Evolutionary conservation across 768 basidiomycete genomes (phyloP).

Genomic region (Myochromella boudieri): DNA sequence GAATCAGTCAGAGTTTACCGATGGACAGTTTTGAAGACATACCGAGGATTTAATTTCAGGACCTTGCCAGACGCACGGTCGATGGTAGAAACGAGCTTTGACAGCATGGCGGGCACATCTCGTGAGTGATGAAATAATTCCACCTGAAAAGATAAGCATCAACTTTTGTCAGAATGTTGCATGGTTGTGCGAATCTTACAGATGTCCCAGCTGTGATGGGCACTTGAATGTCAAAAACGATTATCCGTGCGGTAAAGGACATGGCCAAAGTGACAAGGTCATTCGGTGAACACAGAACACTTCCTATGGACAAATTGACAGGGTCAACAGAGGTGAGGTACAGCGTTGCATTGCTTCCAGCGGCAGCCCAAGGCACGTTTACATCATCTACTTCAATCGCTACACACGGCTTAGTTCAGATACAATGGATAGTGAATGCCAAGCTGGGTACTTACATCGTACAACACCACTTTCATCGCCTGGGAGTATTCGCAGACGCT

Average conservation of each 20-base stretch:
- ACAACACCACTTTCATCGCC: conserved; percentile 90
- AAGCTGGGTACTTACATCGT: conserved; percentile 46
- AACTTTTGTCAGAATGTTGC: neutral
- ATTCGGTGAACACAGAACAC: conserved; percentile 77
- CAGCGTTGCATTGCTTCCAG: conserved; percentile 87
- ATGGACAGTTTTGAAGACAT: too few relatives aligned
- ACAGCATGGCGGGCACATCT: conserved; percentile 88
- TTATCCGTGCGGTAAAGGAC: conserved; percentile 81
- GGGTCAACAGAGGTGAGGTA: conserved; percentile 84
- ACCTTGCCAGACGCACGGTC: conserved; percentile 78
- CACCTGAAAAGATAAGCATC: conserved; percentile 44
- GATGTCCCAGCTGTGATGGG: conserved; percentile 88
- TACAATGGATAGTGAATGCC: neutral
- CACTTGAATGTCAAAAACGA: conserved; percentile 89
- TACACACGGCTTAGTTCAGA: conserved; percentile 29
- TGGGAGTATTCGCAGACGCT: conserved; percentile 81
- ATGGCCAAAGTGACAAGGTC: conserved; percentile 76
- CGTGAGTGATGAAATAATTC: conserved; percentile 95
- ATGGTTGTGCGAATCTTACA: conserved; percentile 38
- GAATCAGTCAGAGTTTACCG: too few relatives aligned
- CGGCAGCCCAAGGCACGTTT: conserved; percentile 80
- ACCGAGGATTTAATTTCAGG: conserved; percentile 82
- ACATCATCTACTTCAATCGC: conserved; percentile 86
- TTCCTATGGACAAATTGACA: conserved; percentile 83
- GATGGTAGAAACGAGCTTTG: conserved; percentile 73